phyloP scores from a whole-genome alignment of 768 basidiomycete genomes.

The Tephrocybe sp. region DNA sequence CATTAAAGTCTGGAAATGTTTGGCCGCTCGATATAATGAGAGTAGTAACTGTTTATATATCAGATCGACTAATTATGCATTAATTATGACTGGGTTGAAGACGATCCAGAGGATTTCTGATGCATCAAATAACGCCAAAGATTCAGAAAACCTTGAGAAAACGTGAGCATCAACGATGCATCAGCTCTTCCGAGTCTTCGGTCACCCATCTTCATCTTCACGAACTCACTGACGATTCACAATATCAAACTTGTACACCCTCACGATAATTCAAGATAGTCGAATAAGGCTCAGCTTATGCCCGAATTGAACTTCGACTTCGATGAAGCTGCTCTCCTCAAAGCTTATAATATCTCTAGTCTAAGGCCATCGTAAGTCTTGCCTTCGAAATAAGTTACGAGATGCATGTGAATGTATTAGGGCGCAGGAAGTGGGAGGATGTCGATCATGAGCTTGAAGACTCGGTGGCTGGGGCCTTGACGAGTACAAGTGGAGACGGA shows the following conservation, averaged over 20 bases:
- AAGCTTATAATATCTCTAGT: slow-evolving; percentile 83
- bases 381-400: not conserved
- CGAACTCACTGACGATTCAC: too few species aligned
- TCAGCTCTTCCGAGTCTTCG: too few species aligned
- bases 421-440: slow-evolving; percentile 81
- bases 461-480: slow-evolving; percentile 67
- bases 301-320: slow-evolving; percentile 66
- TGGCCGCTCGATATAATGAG: too few species aligned
- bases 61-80: too few species aligned
- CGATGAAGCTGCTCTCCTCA: slow-evolving; percentile 83
- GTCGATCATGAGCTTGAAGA: slow-evolving; percentile 84
- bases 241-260: not conserved
- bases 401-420: not conserved
- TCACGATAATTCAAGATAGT: not conserved
- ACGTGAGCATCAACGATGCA: too few species aligned
- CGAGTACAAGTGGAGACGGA: slow-evolving; percentile 55
- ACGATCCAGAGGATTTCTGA: too few species aligned
- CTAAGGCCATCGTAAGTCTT: slow-evolving; percentile 67
- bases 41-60: too few species aligned
- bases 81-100: too few species aligned
- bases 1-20: too few species aligned
- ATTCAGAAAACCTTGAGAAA: too few species aligned
- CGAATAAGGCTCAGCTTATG: slow-evolving; percentile 32
- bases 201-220: too few species aligned
- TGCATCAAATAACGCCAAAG: too few species aligned